Evolutionary conservation across 345 rosid genomes (phyloP), one percentile per base, ranked within the genome.

Genomic region (Hibiscus mutabilis): DNA sequence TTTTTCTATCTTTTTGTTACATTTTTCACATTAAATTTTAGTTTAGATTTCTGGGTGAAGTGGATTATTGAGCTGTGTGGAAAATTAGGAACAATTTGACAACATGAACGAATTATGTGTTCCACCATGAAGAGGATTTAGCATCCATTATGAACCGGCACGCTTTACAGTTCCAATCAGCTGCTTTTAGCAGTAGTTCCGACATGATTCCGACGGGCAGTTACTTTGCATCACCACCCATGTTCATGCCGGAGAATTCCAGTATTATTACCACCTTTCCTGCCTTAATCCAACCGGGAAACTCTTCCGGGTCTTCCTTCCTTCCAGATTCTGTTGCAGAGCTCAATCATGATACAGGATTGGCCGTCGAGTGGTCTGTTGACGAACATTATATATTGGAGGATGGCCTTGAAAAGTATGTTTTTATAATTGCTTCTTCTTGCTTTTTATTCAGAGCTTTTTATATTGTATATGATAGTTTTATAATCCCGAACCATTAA

Each of bases 291-390:
- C 84, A 78, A 65, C 49, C 75, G 16, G 84, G 79, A 19, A 84
- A 73, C 44, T 79, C 85, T 40, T 79, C 86, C 61, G 60, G 84
- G 25, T 84, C 91, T 68, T 86, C 95, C 15, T 82, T 78, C 73
- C 78, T 82, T 73, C 67, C 84, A 75, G 96, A 88, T 74, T 81
- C 89, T 2, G 80, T 78, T 62, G 79, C 88, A n/a, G 91, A 83
- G 49, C 79, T 83, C 51, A 87, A 79, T 67, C 82, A 75, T 25
- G 94, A 93, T 19, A 60, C 91, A 0, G 88, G 84, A 11, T 73
- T 92, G 75, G 87, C 91, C 31, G 89, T 79, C 1, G 98, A 91
- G 72, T 93, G 98, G 98, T 87, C 98, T 27, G 73, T 69, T 0
- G 90, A 89, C 0, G 98, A 93, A 66, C 98, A 91, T 79, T 59